These are phyloP conservation scores for Clohesyomyces aquaticus DNA, from an alignment of 495 filamentous ascomycete species.

Conservation along the genomic window DNA sequence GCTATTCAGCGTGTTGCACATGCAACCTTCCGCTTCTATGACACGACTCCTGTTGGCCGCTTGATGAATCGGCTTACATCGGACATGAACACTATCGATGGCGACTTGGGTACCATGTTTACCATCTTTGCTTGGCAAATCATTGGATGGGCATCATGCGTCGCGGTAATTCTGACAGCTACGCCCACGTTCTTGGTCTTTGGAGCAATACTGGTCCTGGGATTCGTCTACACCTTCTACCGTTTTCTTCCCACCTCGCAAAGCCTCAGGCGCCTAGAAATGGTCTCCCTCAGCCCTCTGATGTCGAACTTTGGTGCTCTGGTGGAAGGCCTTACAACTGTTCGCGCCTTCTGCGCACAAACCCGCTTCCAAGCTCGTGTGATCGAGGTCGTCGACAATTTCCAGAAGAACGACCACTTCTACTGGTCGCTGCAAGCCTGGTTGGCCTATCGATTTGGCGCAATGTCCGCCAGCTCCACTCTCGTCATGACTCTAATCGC, in stretches of 20 bases:
- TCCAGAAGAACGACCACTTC: constrained; percentile 92
- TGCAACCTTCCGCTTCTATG: constrained; percentile 85
- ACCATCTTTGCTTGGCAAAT: constrained; percentile 64
- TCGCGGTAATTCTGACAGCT: constrained; percentile 73
- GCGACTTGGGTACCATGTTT: constrained; percentile 72
- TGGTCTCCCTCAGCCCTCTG: constrained; percentile 79
- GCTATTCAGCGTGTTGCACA: constrained; percentile 70
- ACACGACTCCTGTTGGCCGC: constrained; percentile 79
- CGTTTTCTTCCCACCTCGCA: constrained; percentile 81
- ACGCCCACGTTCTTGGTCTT: constrained; percentile 76
- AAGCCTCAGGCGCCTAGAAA: constrained; percentile 77
- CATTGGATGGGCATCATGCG: constrained; percentile 70
- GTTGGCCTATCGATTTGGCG: constrained; percentile 78
- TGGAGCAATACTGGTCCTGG: constrained; percentile 62
- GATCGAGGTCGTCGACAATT: constrained; percentile 74
- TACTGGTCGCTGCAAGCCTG: constrained; percentile 86
- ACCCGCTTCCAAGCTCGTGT: constrained; percentile 74
- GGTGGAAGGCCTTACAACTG: constrained; percentile 76
- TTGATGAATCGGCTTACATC: constrained; percentile 87
- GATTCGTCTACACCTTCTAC: constrained; percentile 70
- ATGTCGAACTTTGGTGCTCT: constrained; percentile 86
- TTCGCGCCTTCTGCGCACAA: constrained; percentile 71
- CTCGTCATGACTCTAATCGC: constrained; percentile 72
- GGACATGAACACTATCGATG: constrained; percentile 82
- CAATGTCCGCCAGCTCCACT: constrained; percentile 69